Evolutionary conservation across 2,329 filamentous ascomycete genomes (phyloP).

Genomic region (Fusarium sp.): DNA sequence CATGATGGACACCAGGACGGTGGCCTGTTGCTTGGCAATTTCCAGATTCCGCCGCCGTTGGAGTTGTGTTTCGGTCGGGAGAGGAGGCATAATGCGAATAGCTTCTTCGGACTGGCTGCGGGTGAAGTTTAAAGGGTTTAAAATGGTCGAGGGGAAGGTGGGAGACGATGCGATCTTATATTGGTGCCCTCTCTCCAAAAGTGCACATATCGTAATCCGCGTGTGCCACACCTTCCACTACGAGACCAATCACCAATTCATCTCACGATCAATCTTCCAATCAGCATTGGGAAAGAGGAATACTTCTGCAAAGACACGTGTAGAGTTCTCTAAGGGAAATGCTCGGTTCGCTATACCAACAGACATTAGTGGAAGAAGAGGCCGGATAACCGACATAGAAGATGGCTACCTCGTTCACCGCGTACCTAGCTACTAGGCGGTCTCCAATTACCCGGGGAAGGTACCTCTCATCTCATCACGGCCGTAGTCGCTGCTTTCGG

Average conservation of each 20-base stretch:
- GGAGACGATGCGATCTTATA: not conserved
- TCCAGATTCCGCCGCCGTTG: constrained; percentile 15
- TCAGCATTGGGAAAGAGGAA: constrained; percentile 7
- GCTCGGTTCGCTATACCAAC: too few species aligned
- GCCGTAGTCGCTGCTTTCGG: not conserved
- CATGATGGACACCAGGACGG: constrained; percentile 9
- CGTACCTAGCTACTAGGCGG: accelerated
- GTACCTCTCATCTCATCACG: not conserved
- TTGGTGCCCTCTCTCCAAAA: constrained; percentile 5
- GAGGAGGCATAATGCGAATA: constrained; percentile 1
- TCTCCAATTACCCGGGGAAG: not conserved
- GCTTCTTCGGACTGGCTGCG: not conserved
- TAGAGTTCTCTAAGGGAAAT: not conserved
- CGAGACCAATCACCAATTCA: not conserved
- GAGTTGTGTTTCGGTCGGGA: not conserved
- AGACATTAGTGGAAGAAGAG: too few species aligned
- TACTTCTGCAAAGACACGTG: constrained; percentile 23
- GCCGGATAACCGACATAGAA: too few species aligned
- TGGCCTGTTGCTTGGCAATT: constrained; percentile 19
- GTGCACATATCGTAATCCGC: not conserved
- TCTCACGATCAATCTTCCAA: constrained; percentile 14
- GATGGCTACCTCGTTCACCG: too few species aligned
- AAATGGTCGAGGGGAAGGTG: not conserved
- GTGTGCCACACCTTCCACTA: not conserved
- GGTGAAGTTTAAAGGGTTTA: accelerated